Evolutionary conservation across 371 early-diverging fungal species (phyloP), one percentile per base, ranked within the genome.

Genomic region (Nematocida sp.): DNA sequence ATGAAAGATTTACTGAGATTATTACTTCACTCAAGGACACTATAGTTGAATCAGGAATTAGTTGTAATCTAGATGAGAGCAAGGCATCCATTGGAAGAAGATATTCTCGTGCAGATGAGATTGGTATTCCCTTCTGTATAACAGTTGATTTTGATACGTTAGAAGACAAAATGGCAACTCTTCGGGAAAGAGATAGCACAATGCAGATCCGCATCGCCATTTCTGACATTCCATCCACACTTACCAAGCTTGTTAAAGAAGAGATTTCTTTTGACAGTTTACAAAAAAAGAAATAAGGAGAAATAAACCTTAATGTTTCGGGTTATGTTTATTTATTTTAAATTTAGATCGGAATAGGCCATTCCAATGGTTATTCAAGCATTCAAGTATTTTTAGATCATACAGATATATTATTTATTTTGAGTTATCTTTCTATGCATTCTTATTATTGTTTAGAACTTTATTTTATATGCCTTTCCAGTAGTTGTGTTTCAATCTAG

Each of bases 81-180:
- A 82, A 72, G 58, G 96, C 95, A 85, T 94, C 95, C 20, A 96
- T 99, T 84, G 99, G 99, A 72, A 92, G 93, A 83, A 92, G 96
- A 84, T 99, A 99, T 88, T 90, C 96, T 11, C 92, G 95, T 83
- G 94, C 94, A 86, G 99, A 99, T 89, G 98, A 99, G 88, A 88
- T 99, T 61, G 99, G 99, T 80, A 94, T 94, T 66, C 96, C 97
- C 46, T 98, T 94, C 88, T 97, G 92, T 66, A 90, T 99, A 84
- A 99, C 99, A 6, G 91, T 99, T 57, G 99, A 99, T 89, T 93
- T 93, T 90, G 92, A 94, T 83, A 94, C 96, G n/a, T 90, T 92
- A 33, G 88, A 92, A 76, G 96, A 96, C 86, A 84, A 88, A 78
- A 93, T 93, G 27, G 93, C 96, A 42, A 99, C 99, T 25, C 90